phyloP scores from a whole-genome alignment of 1,139 yeast genomes.

The Pichia norvegensis region DNA sequence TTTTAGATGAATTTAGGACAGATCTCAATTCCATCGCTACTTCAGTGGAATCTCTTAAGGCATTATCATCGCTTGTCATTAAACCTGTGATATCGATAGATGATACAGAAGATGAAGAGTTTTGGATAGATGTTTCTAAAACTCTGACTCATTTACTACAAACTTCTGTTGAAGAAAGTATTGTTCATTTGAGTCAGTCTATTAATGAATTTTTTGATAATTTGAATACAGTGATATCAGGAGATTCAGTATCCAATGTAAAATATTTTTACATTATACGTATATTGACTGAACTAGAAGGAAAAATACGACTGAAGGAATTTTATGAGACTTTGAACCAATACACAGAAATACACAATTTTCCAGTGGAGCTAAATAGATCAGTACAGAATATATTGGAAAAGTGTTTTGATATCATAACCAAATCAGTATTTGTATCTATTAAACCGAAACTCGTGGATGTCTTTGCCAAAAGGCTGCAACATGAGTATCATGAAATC shows the following conservation, averaged over 20 bases:
- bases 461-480: constrained; percentile 10
- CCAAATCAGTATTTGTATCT: constrained; percentile 4
- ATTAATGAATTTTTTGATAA: constrained; percentile 15
- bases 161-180: constrained; percentile 14
- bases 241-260: constrained; percentile 4
- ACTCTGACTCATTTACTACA: constrained; percentile 13
- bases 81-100: constrained; percentile 29
- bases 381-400: constrained; percentile 14
- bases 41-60: constrained; percentile 18
- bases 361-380: constrained; percentile 8
- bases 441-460: constrained; percentile 2
- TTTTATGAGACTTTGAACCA: constrained; percentile 8
- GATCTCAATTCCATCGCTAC: constrained; percentile 12
- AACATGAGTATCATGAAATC: constrained; percentile 5
- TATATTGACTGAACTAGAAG: constrained; percentile 19
- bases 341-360: constrained; percentile 1
- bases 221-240: constrained; percentile 2
- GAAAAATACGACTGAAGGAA: constrained; percentile 13
- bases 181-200: constrained; percentile 14
- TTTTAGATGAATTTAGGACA: constrained; percentile 17
- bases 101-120: constrained; percentile 26
- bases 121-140: constrained; percentile 20
- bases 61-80: constrained; percentile 14
- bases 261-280: constrained; percentile 19
- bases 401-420: constrained; percentile 15